Conservation (phyloP, 2,329 filamentous ascomycete genomes). For the Aureobasidium subglaciale region DNA sequence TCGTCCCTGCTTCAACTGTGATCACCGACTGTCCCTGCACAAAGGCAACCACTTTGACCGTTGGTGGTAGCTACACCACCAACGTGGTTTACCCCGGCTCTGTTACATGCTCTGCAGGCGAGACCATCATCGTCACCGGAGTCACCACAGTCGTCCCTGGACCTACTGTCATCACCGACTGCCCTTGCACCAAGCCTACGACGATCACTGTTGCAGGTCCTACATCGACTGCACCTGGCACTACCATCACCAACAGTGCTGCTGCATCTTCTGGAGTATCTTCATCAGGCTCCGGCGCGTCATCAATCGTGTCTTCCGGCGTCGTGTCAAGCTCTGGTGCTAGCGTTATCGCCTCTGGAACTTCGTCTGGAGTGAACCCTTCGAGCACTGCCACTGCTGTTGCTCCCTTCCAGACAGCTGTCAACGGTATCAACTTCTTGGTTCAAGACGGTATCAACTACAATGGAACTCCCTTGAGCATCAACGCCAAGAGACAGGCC, state of each 20-base stretch:
- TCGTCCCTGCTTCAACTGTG: not conserved
- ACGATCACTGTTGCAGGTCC: not conserved
- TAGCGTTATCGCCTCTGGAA: not conserved
- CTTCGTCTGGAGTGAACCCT: not conserved
- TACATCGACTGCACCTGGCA: not conserved
- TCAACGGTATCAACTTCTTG: not conserved
- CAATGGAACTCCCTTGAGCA: not conserved
- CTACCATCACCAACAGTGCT: not conserved
- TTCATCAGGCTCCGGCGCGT: no score
- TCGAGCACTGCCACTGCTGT: not conserved
- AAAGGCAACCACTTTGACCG: not conserved
- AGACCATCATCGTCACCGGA: not conserved
- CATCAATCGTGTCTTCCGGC: not conserved
- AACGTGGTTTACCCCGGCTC: not conserved
- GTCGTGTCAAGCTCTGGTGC: not conserved
- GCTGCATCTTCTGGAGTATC: not conserved
- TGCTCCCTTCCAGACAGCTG: not conserved
- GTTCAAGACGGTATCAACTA: not conserved
- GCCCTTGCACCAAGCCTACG: not conserved
- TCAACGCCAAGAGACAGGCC: not conserved
- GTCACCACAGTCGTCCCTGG: not conserved
- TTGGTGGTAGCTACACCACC: not conserved
- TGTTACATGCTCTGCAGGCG: not conserved
- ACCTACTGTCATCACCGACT: not conserved
- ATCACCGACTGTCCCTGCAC: not conserved